Conservation (phyloP, 1,284 basidiomycete genomes). For the Ceratobasidium sp. region DNA sequence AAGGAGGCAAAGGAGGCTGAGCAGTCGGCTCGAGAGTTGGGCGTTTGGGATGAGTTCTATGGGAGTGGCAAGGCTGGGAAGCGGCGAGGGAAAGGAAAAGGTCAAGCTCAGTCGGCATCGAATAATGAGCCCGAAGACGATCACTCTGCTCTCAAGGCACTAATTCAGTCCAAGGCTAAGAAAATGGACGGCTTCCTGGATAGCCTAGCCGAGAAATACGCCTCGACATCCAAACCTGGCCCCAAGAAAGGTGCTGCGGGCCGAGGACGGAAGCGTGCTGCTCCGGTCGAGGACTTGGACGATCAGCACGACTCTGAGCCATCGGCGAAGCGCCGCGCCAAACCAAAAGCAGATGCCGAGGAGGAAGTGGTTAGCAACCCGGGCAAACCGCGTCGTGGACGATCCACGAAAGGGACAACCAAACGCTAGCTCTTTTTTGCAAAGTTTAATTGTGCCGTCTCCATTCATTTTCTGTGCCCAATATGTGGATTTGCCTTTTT, state of each 20-base stretch:
- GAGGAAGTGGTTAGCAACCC: conserved; percentile 6
- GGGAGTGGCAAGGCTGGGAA: conserved; percentile 78
- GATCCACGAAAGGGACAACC: conserved; percentile 19
- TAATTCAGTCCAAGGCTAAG: conserved; percentile 83
- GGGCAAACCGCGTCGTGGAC: conserved; percentile 16
- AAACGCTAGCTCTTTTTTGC: neutral
- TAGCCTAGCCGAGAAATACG: conserved; percentile 83
- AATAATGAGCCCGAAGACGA: conserved; percentile 58
- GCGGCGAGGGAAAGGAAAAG: conserved; percentile 69
- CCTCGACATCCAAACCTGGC: conserved; percentile 53
- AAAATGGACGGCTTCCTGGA: conserved; percentile 73
- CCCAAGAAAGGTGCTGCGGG: conserved; percentile 50
- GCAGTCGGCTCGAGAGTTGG: conserved; percentile 83
- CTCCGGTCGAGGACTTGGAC: conserved; percentile 50
- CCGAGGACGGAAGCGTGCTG: conserved; percentile 67
- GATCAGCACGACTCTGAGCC: conserved; percentile 55
- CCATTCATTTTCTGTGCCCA: neutral
- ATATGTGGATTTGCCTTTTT: too few species aligned
- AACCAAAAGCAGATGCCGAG: neutral
- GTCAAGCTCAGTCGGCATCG: conserved; percentile 54
- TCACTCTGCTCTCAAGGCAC: conserved; percentile 76
- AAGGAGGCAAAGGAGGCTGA: conserved; percentile 90
- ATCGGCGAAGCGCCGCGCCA: conserved; percentile 30
- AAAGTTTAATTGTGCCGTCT: neutral
- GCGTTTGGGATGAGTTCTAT: conserved; percentile 96